Evolutionary conservation across 2,329 filamentous ascomycete species (phyloP).

Genomic region (Achaetomium macrosporum): DNA sequence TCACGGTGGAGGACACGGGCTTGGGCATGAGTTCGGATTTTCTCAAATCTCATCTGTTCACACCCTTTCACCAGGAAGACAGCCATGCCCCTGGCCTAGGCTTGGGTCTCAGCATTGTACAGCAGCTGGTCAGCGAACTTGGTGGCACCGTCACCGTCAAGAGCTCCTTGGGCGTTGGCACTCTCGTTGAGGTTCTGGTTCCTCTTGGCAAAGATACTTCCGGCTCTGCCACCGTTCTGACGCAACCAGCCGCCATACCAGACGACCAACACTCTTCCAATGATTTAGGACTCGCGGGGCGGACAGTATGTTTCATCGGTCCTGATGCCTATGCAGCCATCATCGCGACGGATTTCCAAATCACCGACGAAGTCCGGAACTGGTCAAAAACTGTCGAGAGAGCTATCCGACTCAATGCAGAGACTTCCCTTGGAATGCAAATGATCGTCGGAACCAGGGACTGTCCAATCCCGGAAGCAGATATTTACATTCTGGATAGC

Average conservation of each 20-base stretch:
- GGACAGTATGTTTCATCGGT: constrained; percentile 16
- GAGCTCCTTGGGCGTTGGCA: constrained; percentile 36
- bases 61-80: constrained; percentile 60
- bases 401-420: constrained; percentile 14
- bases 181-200: constrained; percentile 18
- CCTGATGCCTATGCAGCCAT: constrained; percentile 7
- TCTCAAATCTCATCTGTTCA: constrained; percentile 53
- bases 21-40: constrained; percentile 60
- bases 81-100: constrained; percentile 55
- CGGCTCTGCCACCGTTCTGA: too few relatives aligned
- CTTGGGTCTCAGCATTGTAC: constrained; percentile 60
- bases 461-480: constrained; percentile 12
- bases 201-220: constrained; percentile 5
- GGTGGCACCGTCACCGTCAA: constrained; percentile 54
- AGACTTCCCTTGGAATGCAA: constrained; percentile 13
- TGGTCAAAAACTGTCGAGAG: constrained; percentile 14
- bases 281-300: neutral
- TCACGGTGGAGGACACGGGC: constrained; percentile 58
- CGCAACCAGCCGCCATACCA: neutral
- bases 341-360: neutral
- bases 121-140: constrained; percentile 51
- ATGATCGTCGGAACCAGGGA: constrained; percentile 9
- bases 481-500: constrained; percentile 20
- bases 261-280: neutral
- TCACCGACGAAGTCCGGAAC: constrained; percentile 3